Evolutionary conservation across 441 rosid genomes (phyloP), one percentile per base, ranked within the genome.

Genomic region (Bocquillonia castaneifolia): DNA sequence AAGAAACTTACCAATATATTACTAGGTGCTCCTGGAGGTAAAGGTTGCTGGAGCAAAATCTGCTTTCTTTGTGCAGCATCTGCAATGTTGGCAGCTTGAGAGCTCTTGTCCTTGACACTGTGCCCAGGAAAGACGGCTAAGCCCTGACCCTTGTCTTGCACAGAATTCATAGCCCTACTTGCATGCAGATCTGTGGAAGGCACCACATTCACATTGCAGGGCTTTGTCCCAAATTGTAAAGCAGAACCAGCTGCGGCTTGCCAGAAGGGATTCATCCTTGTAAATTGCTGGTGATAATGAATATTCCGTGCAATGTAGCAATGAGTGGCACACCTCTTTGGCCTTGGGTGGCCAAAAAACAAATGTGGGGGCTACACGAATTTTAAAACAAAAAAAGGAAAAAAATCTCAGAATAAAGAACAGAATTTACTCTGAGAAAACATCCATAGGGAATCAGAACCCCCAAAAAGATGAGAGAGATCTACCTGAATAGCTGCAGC

Each of bases 251-350:
- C 85, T 9, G 92, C 86, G 1, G 98, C 85, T 1, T 94, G 85
- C 99, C 99, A 94, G 85, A 84, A 94, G 31, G 90, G 86, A 82
- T 88, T 91, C 81, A 94, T 86, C 82, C 88, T 88, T 7, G 85
- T 65, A 48, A 87, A 76, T 74, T 92, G 99, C 81, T 88, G 97
- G 71, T 86, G 86, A 60, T 69, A 82, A 34, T 67, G 84, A 68
- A 94, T 89, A 68, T 80, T 94, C 57, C 93, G 79, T 28, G 99
- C 98, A 68, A 94, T 87, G 69, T 92, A 92, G 79, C 84, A 92
- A 77, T 94, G 99, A 29, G 98, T 94, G 26, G 94, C 97, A 77
- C 98, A 92, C 78, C 92, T 85, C 78, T 87, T 94, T 9, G 90
- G 96, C 71, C 93, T 83, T 3, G 96, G 90, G 54, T 89, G 97